phyloP scores from a whole-genome alignment of 2,329 filamentous ascomycete species.

The Xylaria sp. region DNA sequence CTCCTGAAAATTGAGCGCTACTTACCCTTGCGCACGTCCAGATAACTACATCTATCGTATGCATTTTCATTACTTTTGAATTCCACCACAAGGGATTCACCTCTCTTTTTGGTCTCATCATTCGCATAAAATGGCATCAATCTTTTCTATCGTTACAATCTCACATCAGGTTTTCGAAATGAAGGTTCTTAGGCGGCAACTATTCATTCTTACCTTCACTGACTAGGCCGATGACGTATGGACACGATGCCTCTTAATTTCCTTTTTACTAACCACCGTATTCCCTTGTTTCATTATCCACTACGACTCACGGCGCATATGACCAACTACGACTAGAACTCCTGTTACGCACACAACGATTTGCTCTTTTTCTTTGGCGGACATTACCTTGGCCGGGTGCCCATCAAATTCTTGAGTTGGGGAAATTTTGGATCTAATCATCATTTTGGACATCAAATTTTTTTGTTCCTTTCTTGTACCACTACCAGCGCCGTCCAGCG shows the following conservation, averaged over 20 bases:
- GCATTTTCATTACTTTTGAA: conserved; percentile 24
- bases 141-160: conserved; percentile 15
- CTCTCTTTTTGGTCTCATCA: conserved; percentile 26
- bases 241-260: conserved; percentile 30
- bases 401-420: conserved; percentile 30
- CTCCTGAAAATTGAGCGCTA: conserved; percentile 1
- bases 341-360: conserved; percentile 42
- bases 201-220: conserved; percentile 9
- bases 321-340: conserved; percentile 46
- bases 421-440: conserved; percentile 37
- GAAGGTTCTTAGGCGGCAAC: conserved; percentile 10
- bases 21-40: conserved; percentile 6
- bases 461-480: conserved; percentile 34
- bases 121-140: conserved; percentile 26
- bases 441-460: conserved; percentile 34
- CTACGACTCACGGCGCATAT: conserved; percentile 50
- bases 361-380: conserved; percentile 32
- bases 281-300: conserved; percentile 42
- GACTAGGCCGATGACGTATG: conserved; percentile 7
- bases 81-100: conserved; percentile 20
- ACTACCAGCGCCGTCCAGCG: conserved; percentile 33
- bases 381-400: conserved; percentile 31
- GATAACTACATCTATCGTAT: conserved; percentile 21
- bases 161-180: conserved; percentile 8
- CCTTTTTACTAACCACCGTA: conserved; percentile 34